Conservation (phyloP, 1,284 basidiomycete species). For the Papiliotrema flavescens region DNA sequence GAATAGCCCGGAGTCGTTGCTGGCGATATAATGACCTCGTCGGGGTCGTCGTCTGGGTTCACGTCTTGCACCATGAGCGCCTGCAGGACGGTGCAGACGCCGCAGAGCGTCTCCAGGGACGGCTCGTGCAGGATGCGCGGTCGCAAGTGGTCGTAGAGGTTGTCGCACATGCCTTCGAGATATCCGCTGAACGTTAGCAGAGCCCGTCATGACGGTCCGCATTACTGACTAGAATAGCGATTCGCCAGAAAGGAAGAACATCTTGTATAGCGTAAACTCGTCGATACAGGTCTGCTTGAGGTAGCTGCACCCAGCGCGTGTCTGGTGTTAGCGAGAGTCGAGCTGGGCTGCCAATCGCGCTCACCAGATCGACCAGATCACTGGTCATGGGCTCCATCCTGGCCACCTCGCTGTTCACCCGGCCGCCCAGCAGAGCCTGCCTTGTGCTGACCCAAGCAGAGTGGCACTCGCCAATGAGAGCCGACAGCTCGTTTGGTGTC, state of each 20-base stretch:
- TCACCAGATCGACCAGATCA: slow-evolving; percentile 79
- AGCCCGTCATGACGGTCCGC: neutral
- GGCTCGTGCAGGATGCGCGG: slow-evolving; percentile 89
- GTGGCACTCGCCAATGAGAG: slow-evolving; percentile 78
- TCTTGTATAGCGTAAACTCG: slow-evolving; percentile 77
- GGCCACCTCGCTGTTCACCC: slow-evolving; percentile 73
- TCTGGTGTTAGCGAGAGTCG: slow-evolving; percentile 52
- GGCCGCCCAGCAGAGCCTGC: slow-evolving; percentile 63
- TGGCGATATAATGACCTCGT: slow-evolving; percentile 25
- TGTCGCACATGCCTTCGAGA: slow-evolving; percentile 83
- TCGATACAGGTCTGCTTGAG: slow-evolving; percentile 82
- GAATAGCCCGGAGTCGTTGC: slow-evolving; percentile 16
- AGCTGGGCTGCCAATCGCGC: slow-evolving; percentile 23
- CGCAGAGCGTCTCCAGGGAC: slow-evolving; percentile 76
- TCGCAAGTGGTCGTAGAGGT: slow-evolving; percentile 86
- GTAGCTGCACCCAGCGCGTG: slow-evolving; percentile 81
- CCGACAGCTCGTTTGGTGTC: slow-evolving; percentile 67
- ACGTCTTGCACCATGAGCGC: slow-evolving; percentile 85
- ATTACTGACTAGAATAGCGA: slow-evolving; percentile 72
- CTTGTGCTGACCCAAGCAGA: slow-evolving; percentile 71
- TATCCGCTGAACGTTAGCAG: slow-evolving; percentile 59
- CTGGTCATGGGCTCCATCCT: slow-evolving; percentile 70
- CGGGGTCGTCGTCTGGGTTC: slow-evolving; percentile 26
- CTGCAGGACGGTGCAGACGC: slow-evolving; percentile 88
- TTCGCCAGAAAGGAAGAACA: slow-evolving; percentile 82